Conservation (phyloP, 2,329 filamentous ascomycete species). For the Hypomyces perniciosus region DNA sequence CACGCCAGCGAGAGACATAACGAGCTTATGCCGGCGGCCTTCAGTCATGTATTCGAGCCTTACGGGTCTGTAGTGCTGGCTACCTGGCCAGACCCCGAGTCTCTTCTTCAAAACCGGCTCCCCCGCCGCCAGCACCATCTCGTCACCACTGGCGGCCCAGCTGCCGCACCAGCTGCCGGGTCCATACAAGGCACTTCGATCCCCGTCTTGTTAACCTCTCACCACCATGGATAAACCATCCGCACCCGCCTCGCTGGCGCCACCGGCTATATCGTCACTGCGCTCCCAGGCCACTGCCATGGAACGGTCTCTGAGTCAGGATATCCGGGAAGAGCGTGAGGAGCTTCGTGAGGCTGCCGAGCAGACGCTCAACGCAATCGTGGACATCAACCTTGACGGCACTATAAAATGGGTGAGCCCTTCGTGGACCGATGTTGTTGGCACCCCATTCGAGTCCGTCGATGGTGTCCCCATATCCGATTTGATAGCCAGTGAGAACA, state of each 20-base stretch:
- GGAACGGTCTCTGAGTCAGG: slow-evolving; percentile 69
- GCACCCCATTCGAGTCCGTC: slow-evolving; percentile 66
- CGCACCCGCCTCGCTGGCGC: slow-evolving; percentile 35
- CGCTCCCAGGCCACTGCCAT: slow-evolving; percentile 46
- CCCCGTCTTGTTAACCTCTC: slow-evolving; percentile 1
- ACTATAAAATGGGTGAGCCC: slow-evolving; percentile 93
- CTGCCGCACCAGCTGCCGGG: slow-evolving; percentile 11
- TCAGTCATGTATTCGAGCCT: slow-evolving; percentile 43
- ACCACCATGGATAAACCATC: slow-evolving; percentile 40
- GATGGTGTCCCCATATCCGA: slow-evolving; percentile 74
- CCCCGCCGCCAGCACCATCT: slow-evolving; percentile 1
- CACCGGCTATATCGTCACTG: slow-evolving; percentile 48
- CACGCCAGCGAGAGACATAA: slow-evolving; percentile 20
- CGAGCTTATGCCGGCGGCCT: slow-evolving; percentile 20
- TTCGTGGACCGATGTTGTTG: slow-evolving; percentile 91
- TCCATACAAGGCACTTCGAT: slow-evolving; percentile 11
- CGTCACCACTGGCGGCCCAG: slow-evolving; percentile 7
- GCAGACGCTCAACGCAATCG: slow-evolving; percentile 91
- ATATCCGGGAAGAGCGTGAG: slow-evolving; percentile 88
- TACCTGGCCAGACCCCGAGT: slow-evolving; percentile 37
- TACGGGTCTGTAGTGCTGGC: slow-evolving; percentile 43
- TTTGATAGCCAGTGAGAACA: slow-evolving; percentile 71
- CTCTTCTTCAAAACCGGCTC: slow-evolving; percentile 14
- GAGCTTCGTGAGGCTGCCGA: slow-evolving; percentile 93
- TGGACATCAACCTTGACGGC: slow-evolving; percentile 87